phyloP scores from a whole-genome alignment of 352 stramenopile genomes.

The Hyaloperonospora arabidopsidis region DNA sequence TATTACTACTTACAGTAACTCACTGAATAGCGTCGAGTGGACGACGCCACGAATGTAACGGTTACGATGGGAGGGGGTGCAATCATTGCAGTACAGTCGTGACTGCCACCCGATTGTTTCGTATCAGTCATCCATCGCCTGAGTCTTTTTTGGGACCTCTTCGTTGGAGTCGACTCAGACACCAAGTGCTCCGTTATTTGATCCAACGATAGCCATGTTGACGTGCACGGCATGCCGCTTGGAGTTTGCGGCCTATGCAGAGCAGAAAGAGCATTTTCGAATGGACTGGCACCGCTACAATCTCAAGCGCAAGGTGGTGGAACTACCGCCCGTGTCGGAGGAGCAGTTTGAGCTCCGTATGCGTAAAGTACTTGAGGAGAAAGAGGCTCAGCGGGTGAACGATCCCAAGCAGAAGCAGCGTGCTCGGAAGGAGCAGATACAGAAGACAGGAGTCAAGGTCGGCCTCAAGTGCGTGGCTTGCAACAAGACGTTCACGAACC shows the following conservation, averaged over 20 bases:
- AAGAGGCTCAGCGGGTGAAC: slow-evolving; percentile 42
- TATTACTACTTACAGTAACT: too few relatives aligned
- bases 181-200: too few relatives aligned
- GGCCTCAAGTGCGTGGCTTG: slow-evolving; percentile 80
- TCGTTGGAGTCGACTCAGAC: too few relatives aligned
- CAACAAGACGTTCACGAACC: slow-evolving; percentile 78
- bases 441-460: slow-evolving; percentile 58
- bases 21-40: background rate
- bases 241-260: slow-evolving; percentile 45
- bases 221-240: slow-evolving; percentile 79
- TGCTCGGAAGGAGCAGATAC: slow-evolving; percentile 56
- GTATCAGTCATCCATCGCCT: too few relatives aligned
- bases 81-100: slow-evolving; percentile 5
- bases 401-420: slow-evolving; percentile 72
- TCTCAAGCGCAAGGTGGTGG: slow-evolving; percentile 94
- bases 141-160: too few relatives aligned
- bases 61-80: background rate
- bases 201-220: slow-evolving; percentile 35
- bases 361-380: slow-evolving; percentile 57
- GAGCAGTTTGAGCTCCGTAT: slow-evolving; percentile 79
- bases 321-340: slow-evolving; percentile 88
- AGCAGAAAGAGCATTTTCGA: slow-evolving; percentile 90
- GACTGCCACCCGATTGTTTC: slow-evolving; percentile 14
- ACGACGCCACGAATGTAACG: slow-evolving; percentile 5
- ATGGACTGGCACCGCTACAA: slow-evolving; percentile 95